phyloP scores from a whole-genome alignment of 192 early-diverging fungal species.

The Linnemannia exigua region DNA sequence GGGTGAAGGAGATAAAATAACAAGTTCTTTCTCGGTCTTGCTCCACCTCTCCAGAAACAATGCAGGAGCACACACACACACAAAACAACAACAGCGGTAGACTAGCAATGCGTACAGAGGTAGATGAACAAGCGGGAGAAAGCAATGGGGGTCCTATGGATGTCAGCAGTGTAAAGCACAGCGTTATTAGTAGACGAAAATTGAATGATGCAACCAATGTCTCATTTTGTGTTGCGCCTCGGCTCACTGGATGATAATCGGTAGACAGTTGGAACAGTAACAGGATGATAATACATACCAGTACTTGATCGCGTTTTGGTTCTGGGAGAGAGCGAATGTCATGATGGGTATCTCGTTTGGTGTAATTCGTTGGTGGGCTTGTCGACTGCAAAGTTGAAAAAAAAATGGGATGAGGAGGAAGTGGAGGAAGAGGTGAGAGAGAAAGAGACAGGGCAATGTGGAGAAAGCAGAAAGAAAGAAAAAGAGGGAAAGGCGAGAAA shows the following conservation, averaged over 20 bases:
- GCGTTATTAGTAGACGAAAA: neutral
- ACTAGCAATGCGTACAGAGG: conserved; percentile 15
- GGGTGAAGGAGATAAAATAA: too few species aligned
- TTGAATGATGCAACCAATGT: neutral
- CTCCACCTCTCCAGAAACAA: neutral
- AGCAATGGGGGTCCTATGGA: conserved; percentile 38
- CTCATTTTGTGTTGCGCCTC: neutral
- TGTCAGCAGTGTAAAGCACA: neutral
- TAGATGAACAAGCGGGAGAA: conserved; percentile 48
- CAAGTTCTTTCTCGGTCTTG: neutral
- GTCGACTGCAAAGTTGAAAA: neutral
- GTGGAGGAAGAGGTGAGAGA: neutral
- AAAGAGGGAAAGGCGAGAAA: neutral
- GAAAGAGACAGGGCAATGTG: neutral
- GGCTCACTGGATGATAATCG: neutral
- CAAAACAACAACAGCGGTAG: neutral
- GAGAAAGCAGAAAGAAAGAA: conserved; percentile 4
- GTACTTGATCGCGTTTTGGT: conserved; percentile 42
- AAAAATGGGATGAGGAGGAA: neutral
- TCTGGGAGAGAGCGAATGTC: conserved; percentile 20
- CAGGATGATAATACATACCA: conserved; percentile 3
- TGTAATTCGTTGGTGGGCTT: neutral
- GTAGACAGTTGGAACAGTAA: too few species aligned
- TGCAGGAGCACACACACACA: neutral
- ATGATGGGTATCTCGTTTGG: neutral